phyloP scores from a whole-genome alignment of 2,329 filamentous ascomycete species.

The Pseudogymnoascus sp. region DNA sequence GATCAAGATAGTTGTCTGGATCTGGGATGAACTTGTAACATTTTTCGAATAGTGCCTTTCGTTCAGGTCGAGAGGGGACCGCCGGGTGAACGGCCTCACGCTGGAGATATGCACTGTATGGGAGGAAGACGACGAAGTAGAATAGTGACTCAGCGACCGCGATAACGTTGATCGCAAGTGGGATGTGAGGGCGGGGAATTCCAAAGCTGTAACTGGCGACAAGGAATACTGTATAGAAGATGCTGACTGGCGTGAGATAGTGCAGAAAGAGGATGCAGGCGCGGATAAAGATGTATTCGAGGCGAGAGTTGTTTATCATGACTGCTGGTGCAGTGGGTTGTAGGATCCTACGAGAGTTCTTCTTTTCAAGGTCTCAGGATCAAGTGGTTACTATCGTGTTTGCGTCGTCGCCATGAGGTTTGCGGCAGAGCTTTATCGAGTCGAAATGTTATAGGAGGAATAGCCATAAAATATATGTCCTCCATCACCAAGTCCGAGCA shows the following conservation, averaged over 20 bases:
- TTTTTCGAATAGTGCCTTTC: conserved; percentile 42
- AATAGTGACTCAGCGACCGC: conserved; percentile 46
- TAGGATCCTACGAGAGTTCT: not conserved
- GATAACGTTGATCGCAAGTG: conserved; percentile 32
- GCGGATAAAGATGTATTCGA: conserved; percentile 35
- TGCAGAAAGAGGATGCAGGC: conserved; percentile 41
- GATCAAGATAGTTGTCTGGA: conserved; percentile 43
- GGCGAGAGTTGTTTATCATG: conserved; percentile 29
- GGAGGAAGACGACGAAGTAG: conserved; percentile 46
- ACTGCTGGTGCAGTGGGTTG: not conserved
- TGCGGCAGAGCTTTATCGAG: not conserved
- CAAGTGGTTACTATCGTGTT: not conserved
- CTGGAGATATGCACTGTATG: conserved; percentile 44
- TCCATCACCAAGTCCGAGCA: not conserved
- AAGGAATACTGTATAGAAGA: conserved; percentile 37
- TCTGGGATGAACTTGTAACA: conserved; percentile 47
- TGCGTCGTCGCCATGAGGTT: not conserved
- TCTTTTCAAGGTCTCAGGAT: not conserved
- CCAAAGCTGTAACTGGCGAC: conserved; percentile 26
- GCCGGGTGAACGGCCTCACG: conserved; percentile 43
- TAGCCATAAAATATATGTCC: not conserved
- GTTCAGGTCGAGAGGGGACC: conserved; percentile 36
- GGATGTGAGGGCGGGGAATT: conserved; percentile 20
- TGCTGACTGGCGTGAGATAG: conserved; percentile 41
- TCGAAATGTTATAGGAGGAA: not conserved